Base-by-base conservation (phyloP, 306 rosid species). In the Inga laurina region DNA sequence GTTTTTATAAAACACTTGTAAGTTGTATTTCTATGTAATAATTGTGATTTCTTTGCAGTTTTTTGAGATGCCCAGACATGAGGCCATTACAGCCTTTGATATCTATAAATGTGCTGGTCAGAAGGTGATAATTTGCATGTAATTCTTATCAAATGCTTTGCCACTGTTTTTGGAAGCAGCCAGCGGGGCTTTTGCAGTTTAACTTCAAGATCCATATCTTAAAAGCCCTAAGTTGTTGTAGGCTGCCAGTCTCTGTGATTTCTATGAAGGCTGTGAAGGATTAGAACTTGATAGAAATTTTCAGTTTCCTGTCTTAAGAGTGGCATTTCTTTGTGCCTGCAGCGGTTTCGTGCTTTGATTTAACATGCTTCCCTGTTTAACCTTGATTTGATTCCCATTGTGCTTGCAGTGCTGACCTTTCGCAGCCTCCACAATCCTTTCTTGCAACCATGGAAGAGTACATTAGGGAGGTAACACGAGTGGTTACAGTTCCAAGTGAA, bases 51-150 rank as follows among this genome's bases (percentile, higher is more conserved):
- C 9, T 21, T 73, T 85, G 82, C 88, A 97, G 99, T 94, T 97
- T 87, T 97, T 97, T 90, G 99, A 97, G 90, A 97, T 94, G 99
- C 99, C 99, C 57, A 88, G 91, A 87, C 99, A 92, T 84, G 99
- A 97, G 89, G 99, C 98, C 77, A 79, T 93, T 66, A 94, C 78
- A 83, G 98, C 99, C 75, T 95, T 97, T 49, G 98, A 97, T 77
- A 92, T 94, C 83, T 97, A 97, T 86, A 97, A 92, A 82, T 92
- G 97, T 75, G 99, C 99, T 83, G 98, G 97, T 65, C 98, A 97
- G 88, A 98, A 97, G 99, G 99, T 97, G 77, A 84, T 80, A 37
- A 62, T 70, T 57, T 75, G 27, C 27, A 27, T 1, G 27, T 27
- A 69, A 81, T 74, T 65, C 64, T 43, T 22, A 16, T 64, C 12